Conservation (phyloP, 805 yeast genomes). For the Lachancea quebecensis region DNA sequence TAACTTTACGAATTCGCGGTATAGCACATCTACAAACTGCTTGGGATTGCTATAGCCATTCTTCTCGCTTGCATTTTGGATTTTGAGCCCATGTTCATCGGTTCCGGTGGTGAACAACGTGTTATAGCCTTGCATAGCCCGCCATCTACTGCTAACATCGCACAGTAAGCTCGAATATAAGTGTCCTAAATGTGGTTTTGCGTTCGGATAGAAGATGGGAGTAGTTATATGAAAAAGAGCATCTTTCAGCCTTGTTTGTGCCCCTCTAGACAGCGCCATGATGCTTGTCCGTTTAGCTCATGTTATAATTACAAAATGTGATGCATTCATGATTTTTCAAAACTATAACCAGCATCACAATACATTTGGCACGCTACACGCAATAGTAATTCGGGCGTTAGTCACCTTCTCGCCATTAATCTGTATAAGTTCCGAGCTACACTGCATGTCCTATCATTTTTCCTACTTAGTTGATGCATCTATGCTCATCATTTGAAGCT, state of each 20-base stretch:
- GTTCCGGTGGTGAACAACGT: slow-evolving; percentile 80
- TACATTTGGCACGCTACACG: too few species aligned
- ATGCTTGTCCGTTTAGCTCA: neutral
- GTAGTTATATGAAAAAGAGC: slow-evolving; percentile 56
- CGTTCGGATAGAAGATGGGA: slow-evolving; percentile 95
- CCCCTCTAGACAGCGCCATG: neutral
- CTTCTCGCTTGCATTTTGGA: slow-evolving; percentile 72
- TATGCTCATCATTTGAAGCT: neutral
- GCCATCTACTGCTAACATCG: slow-evolving; percentile 77
- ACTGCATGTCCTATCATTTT: too few species aligned
- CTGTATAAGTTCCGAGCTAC: too few species aligned
- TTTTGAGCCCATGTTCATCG: slow-evolving; percentile 94
- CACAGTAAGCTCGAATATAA: slow-evolving; percentile 79
- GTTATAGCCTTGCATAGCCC: slow-evolving; percentile 37
- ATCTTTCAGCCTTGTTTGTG: neutral
- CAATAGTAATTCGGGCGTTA: too few species aligned
- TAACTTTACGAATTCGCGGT: slow-evolving; percentile 54
- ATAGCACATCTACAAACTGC: slow-evolving; percentile 63
- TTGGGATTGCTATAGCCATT: slow-evolving; percentile 47
- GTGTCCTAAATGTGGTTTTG: slow-evolving; percentile 91
- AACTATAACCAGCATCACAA: too few species aligned
- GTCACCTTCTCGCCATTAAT: too few species aligned
- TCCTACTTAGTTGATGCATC: too few species aligned
- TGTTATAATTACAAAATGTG: neutral
- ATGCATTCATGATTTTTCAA: neutral